phyloP scores from a whole-genome alignment of 2,329 filamentous ascomycete genomes.

The Gaeumannomyces tritici region DNA sequence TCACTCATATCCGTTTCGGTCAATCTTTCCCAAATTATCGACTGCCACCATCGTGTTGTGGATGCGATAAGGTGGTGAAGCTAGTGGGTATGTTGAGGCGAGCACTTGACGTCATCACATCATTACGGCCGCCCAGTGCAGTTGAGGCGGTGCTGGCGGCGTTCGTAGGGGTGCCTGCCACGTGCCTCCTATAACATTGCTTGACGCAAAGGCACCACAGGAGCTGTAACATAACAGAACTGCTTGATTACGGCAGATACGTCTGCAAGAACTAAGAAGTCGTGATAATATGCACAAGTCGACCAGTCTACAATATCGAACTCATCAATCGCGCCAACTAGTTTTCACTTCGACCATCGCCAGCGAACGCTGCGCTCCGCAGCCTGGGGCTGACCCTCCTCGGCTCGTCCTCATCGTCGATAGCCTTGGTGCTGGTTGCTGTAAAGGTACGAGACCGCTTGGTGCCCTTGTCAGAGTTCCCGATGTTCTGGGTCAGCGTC shows the following conservation, averaged over 20 bases:
- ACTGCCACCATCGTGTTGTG: background rate
- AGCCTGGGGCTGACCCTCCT: slow-evolving; percentile 23
- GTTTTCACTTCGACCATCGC: background rate
- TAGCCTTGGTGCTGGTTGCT: slow-evolving; percentile 31
- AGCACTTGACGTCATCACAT: background rate
- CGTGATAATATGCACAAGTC: too few relatives aligned
- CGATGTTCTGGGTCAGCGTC: background rate
- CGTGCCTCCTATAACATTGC: too few relatives aligned
- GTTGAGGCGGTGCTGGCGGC: background rate
- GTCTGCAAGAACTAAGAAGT: too few relatives aligned
- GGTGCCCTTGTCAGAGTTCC: slow-evolving; percentile 16
- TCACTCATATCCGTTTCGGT: background rate
- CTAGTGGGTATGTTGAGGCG: background rate
- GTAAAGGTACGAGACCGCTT: slow-evolving; percentile 39
- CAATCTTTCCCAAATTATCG: background rate
- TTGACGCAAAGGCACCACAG: too few relatives aligned
- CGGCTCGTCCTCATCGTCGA: slow-evolving; percentile 38
- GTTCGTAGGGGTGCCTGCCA: too few relatives aligned
- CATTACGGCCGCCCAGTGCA: background rate
- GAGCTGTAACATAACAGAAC: too few relatives aligned
- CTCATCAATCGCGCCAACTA: background rate
- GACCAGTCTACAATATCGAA: too few relatives aligned
- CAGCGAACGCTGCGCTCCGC: slow-evolving; percentile 8
- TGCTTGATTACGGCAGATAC: too few relatives aligned
- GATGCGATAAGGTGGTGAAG: background rate